Evolutionary conservation across 257 asterid genomes (phyloP), one percentile per base, ranked within the genome.

Genomic region (Apocynum venetum): DNA sequence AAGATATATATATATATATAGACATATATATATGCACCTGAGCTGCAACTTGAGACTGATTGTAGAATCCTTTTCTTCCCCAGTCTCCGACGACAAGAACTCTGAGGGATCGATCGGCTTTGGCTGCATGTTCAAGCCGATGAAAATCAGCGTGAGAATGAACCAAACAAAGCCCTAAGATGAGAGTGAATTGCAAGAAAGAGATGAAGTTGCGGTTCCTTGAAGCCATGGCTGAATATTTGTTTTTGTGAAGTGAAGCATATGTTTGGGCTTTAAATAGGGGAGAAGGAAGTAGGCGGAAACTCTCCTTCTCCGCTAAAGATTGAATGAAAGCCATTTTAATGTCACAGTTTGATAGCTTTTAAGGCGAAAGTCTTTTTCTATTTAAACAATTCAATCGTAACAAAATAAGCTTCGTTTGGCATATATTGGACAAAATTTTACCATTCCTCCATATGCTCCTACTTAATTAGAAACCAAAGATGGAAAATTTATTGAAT

Each of bases 81-180:
- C 97, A 91, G 49, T 91, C 97, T 83, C 97, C 97, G 74, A 90
- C 79, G 35, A 88, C 93, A 68, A 91, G 41, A 43, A 86, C 75
- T 71, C 75, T 78, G 11, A 91, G 81, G 36, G 92, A 85, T 4
- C 88, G 89, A 64, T 85, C 89, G 40, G 73, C 11, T 72, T 89
- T 86, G 6, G 76, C 43, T 12, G 85, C 57, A 48, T 78, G 80
- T 49, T 78, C 78, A 3, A 82, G 64, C 49, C 82, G 59, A 25
- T 52, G 41, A 48, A 82, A 69, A 69, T 78, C 75, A 2, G 85
- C 80, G 15, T 35, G 25, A 41, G 71, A 69, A 46, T 2, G 47
- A 41, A 41, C 25, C 41, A 51, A 44, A 44, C 66, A 72, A 38
- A 78, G 13, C n/a, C 71, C 55, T 1, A 20, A 43, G 64, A 61